A percentile compares a stretch with the other conserved stretches of the same genome.
Evolutionary conservation across 257 asterid species (phyloP).

Genomic region (Gardenia jasminoides): DNA sequence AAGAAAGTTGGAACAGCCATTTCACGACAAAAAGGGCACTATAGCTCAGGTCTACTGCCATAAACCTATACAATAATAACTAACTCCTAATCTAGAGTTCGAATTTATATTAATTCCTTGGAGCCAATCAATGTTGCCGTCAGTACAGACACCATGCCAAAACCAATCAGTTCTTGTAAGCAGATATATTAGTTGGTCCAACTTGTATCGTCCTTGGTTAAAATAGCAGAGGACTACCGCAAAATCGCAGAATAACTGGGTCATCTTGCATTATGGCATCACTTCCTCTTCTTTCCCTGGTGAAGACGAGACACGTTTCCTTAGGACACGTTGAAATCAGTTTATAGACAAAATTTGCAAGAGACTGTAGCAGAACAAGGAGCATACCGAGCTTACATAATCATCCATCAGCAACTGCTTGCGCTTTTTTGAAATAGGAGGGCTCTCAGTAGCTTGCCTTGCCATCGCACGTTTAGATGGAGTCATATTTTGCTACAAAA

Average conservation of each 20-base stretch:
- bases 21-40: not conserved
- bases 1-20: not conserved
- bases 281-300: slow-evolving; percentile 79
- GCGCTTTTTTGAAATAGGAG: slow-evolving; percentile 72
- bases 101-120: not conserved
- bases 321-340: not conserved
- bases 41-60: slow-evolving; percentile 1
- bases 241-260: not conserved
- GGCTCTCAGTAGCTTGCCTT: slow-evolving; percentile 80
- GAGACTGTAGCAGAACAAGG: not conserved
- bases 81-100: not conserved
- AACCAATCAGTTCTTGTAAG: not conserved
- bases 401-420: slow-evolving; percentile 78
- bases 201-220: not conserved
- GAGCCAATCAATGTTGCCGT: not conserved
- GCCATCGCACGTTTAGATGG: slow-evolving; percentile 74
- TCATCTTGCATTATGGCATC: slow-evolving; percentile 18
- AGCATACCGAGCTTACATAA: slow-evolving; percentile 61
- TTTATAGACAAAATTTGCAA: no score
- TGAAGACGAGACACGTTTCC: not conserved
- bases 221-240: not conserved
- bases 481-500: slow-evolving; percentile 44
- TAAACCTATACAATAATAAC: not conserved
- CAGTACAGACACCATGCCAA: not conserved
- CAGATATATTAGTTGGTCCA: not conserved